Evolutionary conservation across 1,284 basidiomycete genomes (phyloP).

Genomic region (Ganoderma lucidum): DNA sequence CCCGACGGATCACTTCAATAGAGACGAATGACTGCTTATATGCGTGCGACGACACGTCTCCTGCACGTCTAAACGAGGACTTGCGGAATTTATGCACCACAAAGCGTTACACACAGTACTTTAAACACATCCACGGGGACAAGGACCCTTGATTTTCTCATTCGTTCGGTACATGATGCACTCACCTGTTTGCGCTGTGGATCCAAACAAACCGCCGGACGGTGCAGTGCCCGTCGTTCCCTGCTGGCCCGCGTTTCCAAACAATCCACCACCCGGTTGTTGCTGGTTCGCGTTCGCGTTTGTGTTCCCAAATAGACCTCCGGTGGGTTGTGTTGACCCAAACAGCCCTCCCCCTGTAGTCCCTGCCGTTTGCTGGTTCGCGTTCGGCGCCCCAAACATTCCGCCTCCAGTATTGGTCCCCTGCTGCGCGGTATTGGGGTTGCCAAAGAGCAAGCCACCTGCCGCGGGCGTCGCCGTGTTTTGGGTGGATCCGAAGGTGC

Average conservation of each 20-base stretch:
- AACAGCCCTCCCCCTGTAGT: slow-evolving; percentile 23
- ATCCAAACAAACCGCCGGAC: slow-evolving; percentile 28
- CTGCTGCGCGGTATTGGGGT: slow-evolving; percentile 20
- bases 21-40: background rate
- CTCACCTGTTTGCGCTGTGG: slow-evolving; percentile 21
- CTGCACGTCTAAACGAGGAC: background rate
- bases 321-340: slow-evolving; percentile 31
- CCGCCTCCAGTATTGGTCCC: slow-evolving; percentile 18
- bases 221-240: background rate
- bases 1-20: background rate
- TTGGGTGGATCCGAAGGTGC: slow-evolving; percentile 23
- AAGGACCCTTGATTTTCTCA: background rate
- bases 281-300: slow-evolving; percentile 12
- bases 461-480: slow-evolving; percentile 14
- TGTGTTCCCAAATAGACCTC: slow-evolving; percentile 43
- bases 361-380: slow-evolving; percentile 18
- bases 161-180: background rate
- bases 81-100: background rate
- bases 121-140: background rate
- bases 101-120: background rate
- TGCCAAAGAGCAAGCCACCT: slow-evolving; percentile 30
- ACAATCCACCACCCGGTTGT: slow-evolving; percentile 32
- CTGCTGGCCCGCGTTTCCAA: slow-evolving; percentile 38
- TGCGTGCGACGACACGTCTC: background rate
- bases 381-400: slow-evolving; percentile 22